These are phyloP conservation scores for Davidsoniella eucalypti DNA, from an alignment of 2,329 filamentous ascomycete species.

Conservation along the genomic window DNA sequence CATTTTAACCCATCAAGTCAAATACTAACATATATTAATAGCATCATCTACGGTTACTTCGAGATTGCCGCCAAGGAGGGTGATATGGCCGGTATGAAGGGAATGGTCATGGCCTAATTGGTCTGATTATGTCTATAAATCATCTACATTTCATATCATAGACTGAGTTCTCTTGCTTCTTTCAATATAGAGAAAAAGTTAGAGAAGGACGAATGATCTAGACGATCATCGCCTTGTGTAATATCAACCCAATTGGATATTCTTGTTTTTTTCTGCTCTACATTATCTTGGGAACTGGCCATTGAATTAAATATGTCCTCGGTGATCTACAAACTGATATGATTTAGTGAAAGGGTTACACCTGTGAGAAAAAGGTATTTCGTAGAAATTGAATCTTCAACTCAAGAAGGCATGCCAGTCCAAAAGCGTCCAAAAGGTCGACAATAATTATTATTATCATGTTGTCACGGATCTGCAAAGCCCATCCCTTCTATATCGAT, in stretches of 20 bases:
- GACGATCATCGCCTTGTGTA: slow-evolving; percentile 9
- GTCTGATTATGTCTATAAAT: neutral
- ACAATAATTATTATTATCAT: too few species aligned
- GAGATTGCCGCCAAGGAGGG: slow-evolving; percentile 98
- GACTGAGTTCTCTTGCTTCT: neutral
- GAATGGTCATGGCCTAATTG: slow-evolving; percentile 53
- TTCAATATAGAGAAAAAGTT: neutral
- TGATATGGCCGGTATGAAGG: slow-evolving; percentile 70
- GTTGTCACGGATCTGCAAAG: too few species aligned
- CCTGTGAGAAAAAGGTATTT: too few species aligned
- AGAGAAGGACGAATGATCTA: slow-evolving; percentile 8
- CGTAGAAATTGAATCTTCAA: too few species aligned
- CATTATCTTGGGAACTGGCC: too few species aligned
- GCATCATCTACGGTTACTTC: slow-evolving; percentile 98
- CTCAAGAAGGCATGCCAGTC: too few species aligned
- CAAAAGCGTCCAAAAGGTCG: too few species aligned
- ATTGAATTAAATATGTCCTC: too few species aligned
- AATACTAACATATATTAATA: slow-evolving; percentile 26
- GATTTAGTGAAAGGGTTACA: too few species aligned
- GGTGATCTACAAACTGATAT: too few species aligned
- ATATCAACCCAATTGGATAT: slow-evolving; percentile 11
- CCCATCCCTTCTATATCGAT: too few species aligned
- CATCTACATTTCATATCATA: slow-evolving; percentile 1
- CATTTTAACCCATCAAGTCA: neutral
- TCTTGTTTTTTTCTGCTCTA: slow-evolving; percentile 5